Base-by-base conservation (phyloP, 1,139 yeast species). In the Taiozyma onychis region DNA sequence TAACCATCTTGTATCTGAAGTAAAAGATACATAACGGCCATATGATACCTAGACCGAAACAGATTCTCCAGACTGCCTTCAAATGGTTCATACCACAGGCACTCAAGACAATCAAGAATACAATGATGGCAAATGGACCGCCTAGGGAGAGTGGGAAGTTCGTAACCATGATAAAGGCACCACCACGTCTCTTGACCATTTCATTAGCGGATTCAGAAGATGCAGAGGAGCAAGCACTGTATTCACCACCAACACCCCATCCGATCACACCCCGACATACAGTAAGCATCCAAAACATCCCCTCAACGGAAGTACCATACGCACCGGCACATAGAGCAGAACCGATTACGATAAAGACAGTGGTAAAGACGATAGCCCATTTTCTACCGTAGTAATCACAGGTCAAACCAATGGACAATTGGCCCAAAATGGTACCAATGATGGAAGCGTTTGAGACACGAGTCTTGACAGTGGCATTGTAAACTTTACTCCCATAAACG, bases 231-330 rank as follows among this genome's bases (percentile, higher is more conserved):
- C 85, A 80, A 2, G 87, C 81, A 3, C 88, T 87, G 56, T 80
- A 80, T 58, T 80, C 84, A 26, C 89, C 89, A 52, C 91, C 91
- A 54, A 85, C 78, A 52, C 91, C 91, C 54, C 83, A 78, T 48
- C 91, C 91, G 46, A 85, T 79, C 24, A 81, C 74, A 57, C 89
- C 89, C 65, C 90, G 72, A 51, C 79, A 71, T 34, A 84, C 78
- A 45, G 81, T 76, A 61, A 85, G 72, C 88, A 85, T 83, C 90
- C 90, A 85, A 61, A 86, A 81, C 83, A 81, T 77, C 13, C 85
- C 85, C 6, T 64, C 58, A 18, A 69, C 59, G 30, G 82, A 67
- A 14, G 51, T 56, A 34, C 85, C 87, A 56, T 79, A 81, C 10
- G 85, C 68, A 21, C 83, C 85, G 41, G 85, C 75, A 56, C 81